Conservation (phyloP, 192 early-diverging fungal species). For the Oehlia diaphana region DNA sequence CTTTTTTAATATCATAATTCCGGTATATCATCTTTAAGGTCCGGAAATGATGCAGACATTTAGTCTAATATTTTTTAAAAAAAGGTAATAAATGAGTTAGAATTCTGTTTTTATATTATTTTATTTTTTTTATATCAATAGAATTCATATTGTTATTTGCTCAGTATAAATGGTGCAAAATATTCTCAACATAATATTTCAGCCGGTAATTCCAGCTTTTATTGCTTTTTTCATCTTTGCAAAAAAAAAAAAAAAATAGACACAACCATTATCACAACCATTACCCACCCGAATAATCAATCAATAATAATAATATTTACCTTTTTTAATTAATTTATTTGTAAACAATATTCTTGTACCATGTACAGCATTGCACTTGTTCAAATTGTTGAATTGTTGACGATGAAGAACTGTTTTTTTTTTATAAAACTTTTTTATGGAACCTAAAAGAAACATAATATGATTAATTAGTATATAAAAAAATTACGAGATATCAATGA, state of each 20-base stretch:
- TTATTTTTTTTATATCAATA: neutral
- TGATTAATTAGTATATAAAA: neutral
- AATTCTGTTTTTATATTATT: neutral
- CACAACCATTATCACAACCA: constrained; percentile 3
- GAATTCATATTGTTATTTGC: neutral
- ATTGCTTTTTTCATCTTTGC: constrained; percentile 46
- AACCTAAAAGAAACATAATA: neutral
- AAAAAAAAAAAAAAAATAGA: neutral
- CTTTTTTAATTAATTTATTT: neutral
- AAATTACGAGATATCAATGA: neutral
- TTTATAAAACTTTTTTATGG: neutral
- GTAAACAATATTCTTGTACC: no score
- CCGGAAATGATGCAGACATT: no score
- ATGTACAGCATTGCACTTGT: no score
- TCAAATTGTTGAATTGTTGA: no score
- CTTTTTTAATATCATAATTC: no score
- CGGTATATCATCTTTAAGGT: no score
- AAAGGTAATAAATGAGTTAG: constrained; percentile 29
- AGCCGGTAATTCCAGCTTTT: constrained; percentile 80
- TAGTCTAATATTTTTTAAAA: neutral
- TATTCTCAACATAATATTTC: constrained; percentile 61
- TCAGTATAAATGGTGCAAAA: constrained; percentile 55
- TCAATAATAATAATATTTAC: neutral
- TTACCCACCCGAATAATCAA: neutral
- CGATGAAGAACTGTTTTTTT: neutral